Base-by-base conservation (phyloP, 495 filamentous ascomycete species). In the Xylaria intraflava region DNA sequence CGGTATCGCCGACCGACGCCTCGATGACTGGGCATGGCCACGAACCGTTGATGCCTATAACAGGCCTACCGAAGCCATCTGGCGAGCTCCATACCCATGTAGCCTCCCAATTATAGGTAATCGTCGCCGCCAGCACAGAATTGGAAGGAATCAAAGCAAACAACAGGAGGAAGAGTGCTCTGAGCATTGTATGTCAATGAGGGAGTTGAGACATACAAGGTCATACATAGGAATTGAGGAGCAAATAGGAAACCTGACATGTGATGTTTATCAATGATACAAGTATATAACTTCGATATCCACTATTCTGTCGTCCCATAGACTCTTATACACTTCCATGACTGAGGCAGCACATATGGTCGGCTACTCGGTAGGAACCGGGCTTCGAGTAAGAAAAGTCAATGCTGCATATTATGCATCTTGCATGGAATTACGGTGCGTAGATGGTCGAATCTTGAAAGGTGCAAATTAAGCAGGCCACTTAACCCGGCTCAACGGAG, bases 21-120 rank as follows among this genome's bases (percentile, higher is more conserved):
- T 88, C 77, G 31, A 91, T 81, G 8, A 69, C 60, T 6, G 87
- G 88, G 39, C 83, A 74, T 12, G 88, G 88, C 86, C 85, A 91
- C 57, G 81, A 67, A 9, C 77, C 77, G 66, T 93, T 92, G 69
- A 93, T 87, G 30, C 86, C 85, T 57, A 93, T 85, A 17, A 85
- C 79, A n/a, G 82, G 79, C 8, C 90, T 76, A 0, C 42, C 41
- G 38, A 62, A 78, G 3, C 84, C 86, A 69, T 91, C 87, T 1
- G 88, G 88, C 51, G 76, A 79, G 3, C 81, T 81, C 50, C 70
- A 80, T 1, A 89, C 82, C 87, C 87, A 90, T 0, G 78, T 81
- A 40, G 87, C 76, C 55, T 87, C 79, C 76, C 83, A 92, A 61
- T 71, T 61, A 49, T 71, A 71, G 11, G 53, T 65, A 4, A 75